Evolutionary conservation across 2,329 filamentous ascomycete species (phyloP).

Genomic region (Ustilaginoidea virens): DNA sequence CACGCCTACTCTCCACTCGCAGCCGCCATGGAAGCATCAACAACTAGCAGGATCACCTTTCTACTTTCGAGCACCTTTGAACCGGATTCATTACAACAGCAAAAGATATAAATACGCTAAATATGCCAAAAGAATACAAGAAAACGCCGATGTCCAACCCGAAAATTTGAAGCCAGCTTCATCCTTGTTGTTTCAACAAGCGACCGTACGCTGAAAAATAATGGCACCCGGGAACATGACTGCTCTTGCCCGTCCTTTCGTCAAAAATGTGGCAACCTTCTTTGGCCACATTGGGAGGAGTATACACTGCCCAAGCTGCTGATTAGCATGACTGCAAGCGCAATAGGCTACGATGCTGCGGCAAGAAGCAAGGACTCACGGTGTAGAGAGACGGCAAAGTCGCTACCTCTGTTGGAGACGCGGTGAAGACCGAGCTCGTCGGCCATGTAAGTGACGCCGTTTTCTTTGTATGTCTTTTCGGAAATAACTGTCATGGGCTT

Average conservation of each 20-base stretch:
- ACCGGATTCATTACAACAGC: too few species aligned
- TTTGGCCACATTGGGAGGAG: constrained; percentile 75
- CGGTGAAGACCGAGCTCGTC: constrained; percentile 79
- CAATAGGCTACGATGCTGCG: constrained; percentile 6
- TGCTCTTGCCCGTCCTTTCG: constrained; percentile 56
- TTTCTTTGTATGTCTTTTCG: constrained; percentile 50
- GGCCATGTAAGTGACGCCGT: constrained; percentile 80
- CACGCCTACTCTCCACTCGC: constrained; percentile 1
- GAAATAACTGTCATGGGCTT: constrained; percentile 48
- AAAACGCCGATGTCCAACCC: not conserved
- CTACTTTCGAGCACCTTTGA: too few species aligned
- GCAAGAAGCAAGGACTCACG: constrained; percentile 24
- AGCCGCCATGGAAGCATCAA: not conserved
- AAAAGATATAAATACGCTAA: constrained; percentile 4
- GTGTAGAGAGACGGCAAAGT: constrained; percentile 75
- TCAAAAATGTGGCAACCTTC: constrained; percentile 74
- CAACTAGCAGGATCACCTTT: too few species aligned
- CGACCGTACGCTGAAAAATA: constrained; percentile 54
- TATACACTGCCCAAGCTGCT: constrained; percentile 44
- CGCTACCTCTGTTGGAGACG: constrained; percentile 59
- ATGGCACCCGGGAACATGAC: constrained; percentile 53
- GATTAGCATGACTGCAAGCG: constrained; percentile 18
- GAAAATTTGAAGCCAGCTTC: not conserved
- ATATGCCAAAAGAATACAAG: constrained; percentile 2
- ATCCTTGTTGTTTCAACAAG: constrained; percentile 23